phyloP scores from a whole-genome alignment of 2,329 filamentous ascomycete species.

The Cladosporium oxysporum region DNA sequence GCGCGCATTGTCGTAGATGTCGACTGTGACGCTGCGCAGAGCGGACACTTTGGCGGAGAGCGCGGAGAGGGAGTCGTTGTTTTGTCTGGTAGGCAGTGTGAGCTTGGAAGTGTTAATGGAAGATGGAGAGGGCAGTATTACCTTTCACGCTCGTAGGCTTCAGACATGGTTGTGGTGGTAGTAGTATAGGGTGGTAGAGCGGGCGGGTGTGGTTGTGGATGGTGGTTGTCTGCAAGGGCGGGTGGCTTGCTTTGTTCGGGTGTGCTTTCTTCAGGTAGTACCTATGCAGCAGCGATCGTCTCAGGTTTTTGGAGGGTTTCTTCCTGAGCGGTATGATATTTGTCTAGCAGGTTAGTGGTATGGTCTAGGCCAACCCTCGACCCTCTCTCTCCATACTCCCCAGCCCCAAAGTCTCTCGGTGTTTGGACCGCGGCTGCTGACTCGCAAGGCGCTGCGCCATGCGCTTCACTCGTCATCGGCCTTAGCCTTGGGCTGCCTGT shows the following conservation, averaged over 20 bases:
- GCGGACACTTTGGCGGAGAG: conserved; percentile 88
- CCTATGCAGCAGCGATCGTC: neutral
- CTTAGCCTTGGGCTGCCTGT: conserved; percentile 7
- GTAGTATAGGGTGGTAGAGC: neutral
- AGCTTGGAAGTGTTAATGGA: neutral
- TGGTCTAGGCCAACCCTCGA: neutral
- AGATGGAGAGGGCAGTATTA: conserved; percentile 37
- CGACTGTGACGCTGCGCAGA: conserved; percentile 88
- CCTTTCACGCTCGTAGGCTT: conserved; percentile 62
- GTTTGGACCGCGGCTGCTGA: neutral
- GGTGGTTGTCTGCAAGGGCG: neutral
- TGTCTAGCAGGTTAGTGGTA: neutral
- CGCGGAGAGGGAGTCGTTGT: conserved; percentile 90
- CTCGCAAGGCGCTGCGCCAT: neutral
- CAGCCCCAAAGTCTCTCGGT: neutral
- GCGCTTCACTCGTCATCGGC: conserved; percentile 3
- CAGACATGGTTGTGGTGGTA: conserved; percentile 47
- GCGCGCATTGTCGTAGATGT: conserved; percentile 96
- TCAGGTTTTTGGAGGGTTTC: neutral
- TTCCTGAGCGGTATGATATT: neutral
- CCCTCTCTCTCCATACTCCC: neutral
- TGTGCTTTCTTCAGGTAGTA: neutral
- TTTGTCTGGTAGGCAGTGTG: conserved; percentile 58
- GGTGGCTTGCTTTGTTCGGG: conserved; percentile 6
- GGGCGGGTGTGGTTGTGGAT: neutral